phyloP scores from a whole-genome alignment of 2,329 filamentous ascomycete species.

The Chrysoporthe puriensis region DNA sequence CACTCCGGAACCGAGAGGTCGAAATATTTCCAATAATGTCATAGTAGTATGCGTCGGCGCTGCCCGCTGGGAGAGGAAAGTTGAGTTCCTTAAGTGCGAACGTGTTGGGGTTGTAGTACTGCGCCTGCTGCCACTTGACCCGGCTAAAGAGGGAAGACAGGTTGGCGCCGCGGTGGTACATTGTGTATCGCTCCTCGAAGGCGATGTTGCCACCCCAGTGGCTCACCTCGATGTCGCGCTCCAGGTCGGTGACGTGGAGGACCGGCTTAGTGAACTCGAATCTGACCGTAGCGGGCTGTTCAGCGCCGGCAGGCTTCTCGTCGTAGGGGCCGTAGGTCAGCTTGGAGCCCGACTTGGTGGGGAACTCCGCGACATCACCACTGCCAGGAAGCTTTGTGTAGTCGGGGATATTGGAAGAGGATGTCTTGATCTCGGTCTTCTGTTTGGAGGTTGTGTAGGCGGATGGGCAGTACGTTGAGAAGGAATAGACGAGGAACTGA shows the following conservation, averaged over 20 bases:
- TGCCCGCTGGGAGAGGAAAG: conserved; percentile 78
- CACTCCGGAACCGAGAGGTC: conserved; percentile 83
- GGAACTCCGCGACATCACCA: conserved; percentile 63
- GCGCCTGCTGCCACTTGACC: conserved; percentile 72
- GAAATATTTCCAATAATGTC: conserved; percentile 97
- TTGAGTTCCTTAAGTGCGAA: conserved; percentile 81
- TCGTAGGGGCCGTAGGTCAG: conserved; percentile 90
- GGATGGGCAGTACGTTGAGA: conserved; percentile 83
- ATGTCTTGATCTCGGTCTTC: conserved; percentile 95
- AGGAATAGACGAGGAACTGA: conserved; percentile 84
- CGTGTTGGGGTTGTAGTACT: conserved; percentile 77
- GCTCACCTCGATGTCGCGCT: conserved; percentile 92
- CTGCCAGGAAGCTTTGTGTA: conserved; percentile 75
- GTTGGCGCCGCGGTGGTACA: conserved; percentile 84
- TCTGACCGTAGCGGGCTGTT: conserved; percentile 74
- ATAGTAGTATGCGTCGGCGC: conserved; percentile 87
- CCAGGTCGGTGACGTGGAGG: conserved; percentile 75
- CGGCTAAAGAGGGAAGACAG: conserved; percentile 74
- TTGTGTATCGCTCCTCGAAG: conserved; percentile 89
- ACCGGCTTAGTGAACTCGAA: conserved; percentile 97
- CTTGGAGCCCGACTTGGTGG: conserved; percentile 81
- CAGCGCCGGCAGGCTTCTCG: conserved; percentile 76
- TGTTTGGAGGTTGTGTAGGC: conserved; percentile 88
- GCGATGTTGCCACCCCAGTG: conserved; percentile 98
- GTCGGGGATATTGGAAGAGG: conserved; percentile 77